A percentile compares a stretch with the other conserved stretches of the same genome.
Conservation (phyloP, 305 asterid genomes). For the Fraxinus platypoda region DNA sequence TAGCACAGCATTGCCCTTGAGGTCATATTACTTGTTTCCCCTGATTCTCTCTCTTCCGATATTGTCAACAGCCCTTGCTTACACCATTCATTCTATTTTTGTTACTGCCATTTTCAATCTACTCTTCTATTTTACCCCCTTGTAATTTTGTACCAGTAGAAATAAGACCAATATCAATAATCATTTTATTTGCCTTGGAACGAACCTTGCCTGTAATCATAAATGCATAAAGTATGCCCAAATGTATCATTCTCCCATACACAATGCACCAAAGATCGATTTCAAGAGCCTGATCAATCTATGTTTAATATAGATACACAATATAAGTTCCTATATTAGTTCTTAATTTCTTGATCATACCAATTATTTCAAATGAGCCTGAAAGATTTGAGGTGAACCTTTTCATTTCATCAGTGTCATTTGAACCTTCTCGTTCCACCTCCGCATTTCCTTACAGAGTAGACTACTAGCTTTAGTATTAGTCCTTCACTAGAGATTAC, state of each 20-base stretch:
- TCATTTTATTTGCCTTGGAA: background rate
- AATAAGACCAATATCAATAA: background rate
- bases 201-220: background rate
- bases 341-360: background rate
- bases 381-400: background rate
- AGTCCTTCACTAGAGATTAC: background rate
- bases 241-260: background rate
- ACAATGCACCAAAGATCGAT: background rate
- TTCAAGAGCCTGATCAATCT: background rate
- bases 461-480: background rate
- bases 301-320: background rate
- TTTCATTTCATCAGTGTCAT: background rate
- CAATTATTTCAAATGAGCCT: background rate
- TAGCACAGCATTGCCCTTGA: background rate
- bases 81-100: background rate
- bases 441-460: background rate
- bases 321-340: background rate
- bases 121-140: background rate
- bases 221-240: background rate
- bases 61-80: background rate
- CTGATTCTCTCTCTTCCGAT: background rate
- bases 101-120: background rate
- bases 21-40: background rate
- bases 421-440: background rate
- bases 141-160: background rate